Base-by-base conservation (phyloP, 495 filamentous ascomycete species). In the Beverwykella pulmonaria region DNA sequence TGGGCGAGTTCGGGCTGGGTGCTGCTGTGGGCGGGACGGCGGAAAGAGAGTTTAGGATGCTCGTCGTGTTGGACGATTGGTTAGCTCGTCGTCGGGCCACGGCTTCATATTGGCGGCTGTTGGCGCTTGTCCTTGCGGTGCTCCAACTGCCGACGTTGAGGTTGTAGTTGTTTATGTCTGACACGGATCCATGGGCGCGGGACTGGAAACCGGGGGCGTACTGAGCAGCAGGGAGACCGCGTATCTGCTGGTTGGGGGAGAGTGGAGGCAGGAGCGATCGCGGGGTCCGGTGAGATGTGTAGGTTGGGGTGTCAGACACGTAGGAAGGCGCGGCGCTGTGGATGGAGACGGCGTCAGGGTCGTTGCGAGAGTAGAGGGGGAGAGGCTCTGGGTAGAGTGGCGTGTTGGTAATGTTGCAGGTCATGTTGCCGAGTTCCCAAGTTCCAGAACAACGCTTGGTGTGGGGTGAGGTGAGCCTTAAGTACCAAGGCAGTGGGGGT, bases 241-340 rank as follows among this genome's bases (percentile, higher is more conserved):
- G 61, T 5, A 39, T 55, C 17, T 54, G 59, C 46, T 68, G 63
- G 39, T 57, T 49, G 1, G 56, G 52, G 8, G 48, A 15, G 25
- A 60, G 41, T 19, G 62, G 67, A 22, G 59, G 65, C 41, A 69
- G 61, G 14, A 59, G 66, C 25, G 53, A 67, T 19, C 27, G 2
- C 12, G 53, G 49, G n/a, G 55, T 55, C 2, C 65, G 44, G 5
- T 57, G 68, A 9, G 70, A 75, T 22, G 61, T 55, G 67, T 76
- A 75, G 1, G 74, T 71, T 12, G 74, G 74, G 0, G 66, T 69
- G n/a, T 72, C 72, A 19, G 75, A 75, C 65, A 73, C 71, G 62
- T 75, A 77, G 4, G 71, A 75, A 0, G 74, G 74, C 20, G 75
- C 73, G n/a, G 73, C 74, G 53, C 61, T 55, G 59, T 46, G 71